phyloP scores from a whole-genome alignment of 2,329 filamentous ascomycete species.

The Ophiostoma sp. region DNA sequence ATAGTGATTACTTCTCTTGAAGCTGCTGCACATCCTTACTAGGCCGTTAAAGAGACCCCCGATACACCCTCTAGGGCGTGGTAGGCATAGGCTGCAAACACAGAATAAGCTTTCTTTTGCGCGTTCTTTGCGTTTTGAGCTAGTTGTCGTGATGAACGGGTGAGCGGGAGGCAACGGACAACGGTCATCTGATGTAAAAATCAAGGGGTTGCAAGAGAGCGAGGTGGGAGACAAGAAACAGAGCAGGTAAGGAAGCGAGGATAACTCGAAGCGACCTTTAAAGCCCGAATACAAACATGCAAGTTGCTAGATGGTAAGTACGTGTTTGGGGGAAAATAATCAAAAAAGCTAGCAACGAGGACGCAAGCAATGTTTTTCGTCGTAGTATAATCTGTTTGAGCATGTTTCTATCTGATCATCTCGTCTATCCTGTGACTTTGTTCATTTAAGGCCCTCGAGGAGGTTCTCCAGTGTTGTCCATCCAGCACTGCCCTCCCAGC shows the following conservation, averaged over 20 bases:
- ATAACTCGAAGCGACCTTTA: background rate
- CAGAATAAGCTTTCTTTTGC: background rate
- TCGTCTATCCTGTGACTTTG: background rate
- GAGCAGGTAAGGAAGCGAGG: background rate
- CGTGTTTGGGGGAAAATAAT: no score
- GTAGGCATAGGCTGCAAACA: background rate
- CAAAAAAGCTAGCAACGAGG: no score
- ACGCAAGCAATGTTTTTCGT: no score
- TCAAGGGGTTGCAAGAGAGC: background rate
- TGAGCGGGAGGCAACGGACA: background rate
- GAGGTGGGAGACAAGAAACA: background rate
- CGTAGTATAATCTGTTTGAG: background rate
- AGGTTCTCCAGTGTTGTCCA: slow-evolving; percentile 58
- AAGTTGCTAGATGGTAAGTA: no score
- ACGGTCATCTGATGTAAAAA: slow-evolving; percentile 11
- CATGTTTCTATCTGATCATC: background rate
- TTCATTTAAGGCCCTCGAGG: slow-evolving; percentile 46
- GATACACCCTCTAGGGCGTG: background rate
- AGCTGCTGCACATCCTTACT: background rate
- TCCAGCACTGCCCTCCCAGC: slow-evolving; percentile 71
- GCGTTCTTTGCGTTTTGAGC: background rate
- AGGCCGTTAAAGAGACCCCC: background rate
- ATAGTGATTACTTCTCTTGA: background rate
- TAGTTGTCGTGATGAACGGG: background rate
- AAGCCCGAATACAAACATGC: no score